phyloP scores from a whole-genome alignment of 495 filamentous ascomycete genomes.

The Penicillium dipodomyicola region DNA sequence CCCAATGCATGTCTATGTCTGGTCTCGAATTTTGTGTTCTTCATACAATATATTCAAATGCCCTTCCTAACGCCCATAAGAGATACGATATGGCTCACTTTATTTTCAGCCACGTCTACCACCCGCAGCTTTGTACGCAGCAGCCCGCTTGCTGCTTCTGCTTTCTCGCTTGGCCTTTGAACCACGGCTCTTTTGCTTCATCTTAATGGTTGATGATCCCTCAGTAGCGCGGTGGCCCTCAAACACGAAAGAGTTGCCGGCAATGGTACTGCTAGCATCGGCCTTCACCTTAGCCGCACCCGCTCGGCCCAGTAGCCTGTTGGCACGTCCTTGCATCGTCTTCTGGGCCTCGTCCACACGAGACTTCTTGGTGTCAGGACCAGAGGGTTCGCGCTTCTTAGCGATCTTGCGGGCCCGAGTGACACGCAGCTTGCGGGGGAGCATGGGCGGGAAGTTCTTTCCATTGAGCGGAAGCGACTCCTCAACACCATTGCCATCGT shows the following conservation, averaged over 20 bases:
- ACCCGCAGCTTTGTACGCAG: slow-evolving; percentile 63
- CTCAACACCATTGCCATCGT: slow-evolving; percentile 85
- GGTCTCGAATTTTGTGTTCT: slow-evolving; percentile 5
- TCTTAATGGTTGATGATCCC: slow-evolving; percentile 59
- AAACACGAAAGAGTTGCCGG: slow-evolving; percentile 69
- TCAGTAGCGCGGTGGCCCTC: slow-evolving; percentile 82
- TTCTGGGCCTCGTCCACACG: slow-evolving; percentile 63
- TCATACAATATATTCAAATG: slow-evolving; percentile 19
- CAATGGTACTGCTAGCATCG: slow-evolving; percentile 33
- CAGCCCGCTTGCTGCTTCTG: slow-evolving; percentile 56
- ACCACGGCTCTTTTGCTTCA: slow-evolving; percentile 58
- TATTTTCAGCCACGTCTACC: slow-evolving; percentile 39
- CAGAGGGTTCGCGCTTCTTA: slow-evolving; percentile 58
- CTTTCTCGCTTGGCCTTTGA: slow-evolving; percentile 53
- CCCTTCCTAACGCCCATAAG: slow-evolving; percentile 23
- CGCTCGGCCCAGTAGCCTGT: slow-evolving; percentile 77
- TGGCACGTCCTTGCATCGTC: slow-evolving; percentile 74
- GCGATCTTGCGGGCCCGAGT: slow-evolving; percentile 74
- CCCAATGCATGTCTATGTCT: not conserved
- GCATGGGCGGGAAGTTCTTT: slow-evolving; percentile 89
- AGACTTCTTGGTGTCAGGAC: slow-evolving; percentile 39
- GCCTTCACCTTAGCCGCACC: slow-evolving; percentile 65
- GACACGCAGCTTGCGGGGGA: slow-evolving; percentile 85
- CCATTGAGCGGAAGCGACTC: slow-evolving; percentile 79
- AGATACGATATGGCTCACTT: slow-evolving; percentile 20